Evolutionary conservation across 2,329 filamentous ascomycete species (phyloP).

Genomic region (Capronia coronata): DNA sequence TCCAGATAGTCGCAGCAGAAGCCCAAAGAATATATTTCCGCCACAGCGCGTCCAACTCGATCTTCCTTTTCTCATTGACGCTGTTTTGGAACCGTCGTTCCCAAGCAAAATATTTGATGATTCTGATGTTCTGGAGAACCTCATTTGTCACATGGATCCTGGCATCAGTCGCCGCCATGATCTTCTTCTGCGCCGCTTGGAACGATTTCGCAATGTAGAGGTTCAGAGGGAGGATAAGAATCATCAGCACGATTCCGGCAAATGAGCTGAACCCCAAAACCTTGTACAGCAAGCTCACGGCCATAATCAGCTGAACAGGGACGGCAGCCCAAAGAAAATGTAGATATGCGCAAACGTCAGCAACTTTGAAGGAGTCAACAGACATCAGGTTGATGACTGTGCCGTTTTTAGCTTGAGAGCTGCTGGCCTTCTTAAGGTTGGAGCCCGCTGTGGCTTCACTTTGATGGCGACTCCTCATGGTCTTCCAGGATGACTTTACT

Average conservation of each 20-base stretch:
- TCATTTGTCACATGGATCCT: conserved; percentile 96
- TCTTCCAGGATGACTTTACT: conserved; percentile 52
- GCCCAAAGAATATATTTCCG: conserved; percentile 88
- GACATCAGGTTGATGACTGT: conserved; percentile 99
- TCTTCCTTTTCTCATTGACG: conserved; percentile 79
- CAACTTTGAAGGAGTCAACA: conserved; percentile 97
- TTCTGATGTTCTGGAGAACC: conserved; percentile 91
- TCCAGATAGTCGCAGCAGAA: conserved; percentile 87
- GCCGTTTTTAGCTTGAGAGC: conserved; percentile 81
- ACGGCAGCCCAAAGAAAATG: conserved; percentile 93
- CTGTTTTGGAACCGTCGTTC: conserved; percentile 81
- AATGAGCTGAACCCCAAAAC: conserved; percentile 91
- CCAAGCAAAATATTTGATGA: conserved; percentile 99
- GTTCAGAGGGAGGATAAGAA: conserved; percentile 81
- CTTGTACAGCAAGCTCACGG: conserved; percentile 73
- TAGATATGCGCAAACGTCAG: conserved; percentile 87
- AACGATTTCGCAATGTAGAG: conserved; percentile 83
- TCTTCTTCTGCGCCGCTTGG: conserved; percentile 76
- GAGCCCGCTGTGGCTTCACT: conserved; percentile 11
- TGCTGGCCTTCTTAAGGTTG: conserved; percentile 34
- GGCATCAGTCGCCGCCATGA: conserved; percentile 88
- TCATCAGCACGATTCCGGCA: conserved; percentile 86
- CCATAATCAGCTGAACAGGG: conserved; percentile 78
- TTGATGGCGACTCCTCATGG: conserved; percentile 35
- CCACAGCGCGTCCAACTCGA: conserved; percentile 71